Conservation (phyloP, 768 basidiomycete species). For the Termitomyces sp. region DNA sequence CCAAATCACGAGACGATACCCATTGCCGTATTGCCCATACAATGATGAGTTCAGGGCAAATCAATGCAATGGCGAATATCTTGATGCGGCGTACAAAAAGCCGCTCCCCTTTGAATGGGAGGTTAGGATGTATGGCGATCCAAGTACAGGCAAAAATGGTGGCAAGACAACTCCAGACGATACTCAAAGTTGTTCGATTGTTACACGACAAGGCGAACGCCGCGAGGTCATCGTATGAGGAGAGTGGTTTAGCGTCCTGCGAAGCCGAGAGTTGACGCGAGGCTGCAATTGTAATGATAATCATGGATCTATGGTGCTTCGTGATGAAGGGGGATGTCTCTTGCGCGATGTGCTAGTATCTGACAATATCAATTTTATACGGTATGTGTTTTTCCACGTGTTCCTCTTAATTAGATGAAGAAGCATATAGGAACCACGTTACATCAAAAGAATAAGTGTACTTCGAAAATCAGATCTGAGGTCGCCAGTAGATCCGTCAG, state of each 20-base stretch:
- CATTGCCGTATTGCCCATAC: constrained; percentile 19
- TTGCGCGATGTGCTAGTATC: too few relatives aligned
- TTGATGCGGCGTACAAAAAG: neutral
- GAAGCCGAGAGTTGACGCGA: neutral
- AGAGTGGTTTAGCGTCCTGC: neutral
- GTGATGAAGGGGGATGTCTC: too few relatives aligned
- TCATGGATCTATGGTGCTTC: neutral
- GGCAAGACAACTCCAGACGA: constrained; percentile 20
- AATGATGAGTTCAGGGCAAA: constrained; percentile 20
- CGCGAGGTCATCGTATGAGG: neutral
- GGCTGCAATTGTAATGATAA: too few relatives aligned
- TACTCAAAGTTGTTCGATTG: constrained; percentile 11
- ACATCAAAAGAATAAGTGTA: too few relatives aligned
- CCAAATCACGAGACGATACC: constrained; percentile 14
- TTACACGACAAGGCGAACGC: neutral
- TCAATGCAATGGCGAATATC: constrained; percentile 7
- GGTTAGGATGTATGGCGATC: constrained; percentile 21
- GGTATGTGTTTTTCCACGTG: too few relatives aligned
- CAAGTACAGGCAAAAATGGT: neutral
- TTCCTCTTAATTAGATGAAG: too few relatives aligned
- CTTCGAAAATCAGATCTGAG: too few relatives aligned
- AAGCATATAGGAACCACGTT: too few relatives aligned
- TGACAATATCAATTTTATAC: too few relatives aligned
- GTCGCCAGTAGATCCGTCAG: too few relatives aligned
- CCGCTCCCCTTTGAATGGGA: constrained; percentile 9